Base-by-base conservation (phyloP, 2,329 filamentous ascomycete species). In the Cytospora leucostoma region DNA sequence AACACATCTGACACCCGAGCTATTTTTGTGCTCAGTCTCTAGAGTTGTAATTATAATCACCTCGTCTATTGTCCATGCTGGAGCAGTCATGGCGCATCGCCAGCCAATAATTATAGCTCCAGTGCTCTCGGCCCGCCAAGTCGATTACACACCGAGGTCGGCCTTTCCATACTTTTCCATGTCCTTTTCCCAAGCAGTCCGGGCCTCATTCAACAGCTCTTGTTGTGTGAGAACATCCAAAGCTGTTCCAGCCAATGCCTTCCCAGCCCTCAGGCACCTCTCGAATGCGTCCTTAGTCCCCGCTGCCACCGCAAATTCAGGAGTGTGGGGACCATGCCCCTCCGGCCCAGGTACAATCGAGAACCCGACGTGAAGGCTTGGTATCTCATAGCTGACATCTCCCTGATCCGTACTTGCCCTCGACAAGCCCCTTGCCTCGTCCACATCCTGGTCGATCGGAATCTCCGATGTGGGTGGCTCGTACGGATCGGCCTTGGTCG, bases 371-470 rank as follows among this genome's bases (percentile, higher is more conserved):
- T 77, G 82, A 44, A 88, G 70, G 59, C 80, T 83, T 47, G 84
- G 85, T 75, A 86, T 78, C 1, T 77, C 81, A 68, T 87, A 81
- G 67, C 81, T 85, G 60, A 87, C 72, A 65, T 88, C 79, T 0
- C 85, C 85, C 72, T 86, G 83, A 69, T 88, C 85, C 0, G 83
- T 86, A 66, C 82, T 84, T 5, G 84, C 84, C 68, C 76, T 78
- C n/a, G 78, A 80, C 32, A 73, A 70, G 0, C 79, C 79, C 4
- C 71, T 68, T 11, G 77, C 71, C 59, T 77, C 72, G 62, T 82
- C 80, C 7, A 78, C 56, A 3, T 79, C 77, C 12, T 74, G 74
- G 35, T 77, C 73, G 1, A 61, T 19, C 1, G 64, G 64, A 33
- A 65, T 65, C 32, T 15, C 63, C 13, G 56, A 61, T 7, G 53